Conservation (phyloP, 177 flowering plant species). For the Vitis hybrid region DNA sequence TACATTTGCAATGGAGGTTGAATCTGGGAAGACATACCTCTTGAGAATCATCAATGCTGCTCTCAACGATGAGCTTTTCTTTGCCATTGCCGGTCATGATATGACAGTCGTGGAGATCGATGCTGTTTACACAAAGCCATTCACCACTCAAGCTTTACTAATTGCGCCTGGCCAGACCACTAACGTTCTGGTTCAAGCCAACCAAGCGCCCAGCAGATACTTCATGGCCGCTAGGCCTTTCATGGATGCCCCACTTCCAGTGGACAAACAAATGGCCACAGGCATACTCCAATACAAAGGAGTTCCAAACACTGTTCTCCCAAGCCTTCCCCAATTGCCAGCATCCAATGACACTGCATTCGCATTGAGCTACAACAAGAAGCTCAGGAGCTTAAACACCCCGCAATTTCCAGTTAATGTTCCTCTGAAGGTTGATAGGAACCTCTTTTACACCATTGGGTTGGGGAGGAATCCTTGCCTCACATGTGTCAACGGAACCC, state of each 20-base stretch:
- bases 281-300: constrained; percentile 66
- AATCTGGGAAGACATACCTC: constrained; percentile 61
- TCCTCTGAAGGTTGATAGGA: constrained; percentile 49
- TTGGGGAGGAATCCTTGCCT: constrained; percentile 52
- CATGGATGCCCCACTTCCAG: constrained; percentile 50
- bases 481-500: constrained; percentile 51
- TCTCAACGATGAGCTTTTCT: constrained; percentile 74
- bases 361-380: constrained; percentile 36
- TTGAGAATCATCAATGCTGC: constrained; percentile 72
- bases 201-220: constrained; percentile 41
- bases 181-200: constrained; percentile 56
- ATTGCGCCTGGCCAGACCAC: constrained; percentile 80
- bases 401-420: constrained; percentile 53
- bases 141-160: constrained; percentile 42
- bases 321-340: constrained; percentile 51
- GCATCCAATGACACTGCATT: constrained; percentile 44
- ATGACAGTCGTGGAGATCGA: constrained; percentile 74
- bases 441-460: constrained; percentile 57
- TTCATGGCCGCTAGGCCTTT: constrained; percentile 66
- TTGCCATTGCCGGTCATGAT: constrained; percentile 58
- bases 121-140: constrained; percentile 70
- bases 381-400: constrained; percentile 52
- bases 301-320: constrained; percentile 53
- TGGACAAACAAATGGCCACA: constrained; percentile 65
- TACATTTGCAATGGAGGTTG: constrained; percentile 69